These are phyloP conservation scores for Ilyonectria robusta DNA, from an alignment of 2,329 filamentous ascomycete genomes.

Conservation along the genomic window DNA sequence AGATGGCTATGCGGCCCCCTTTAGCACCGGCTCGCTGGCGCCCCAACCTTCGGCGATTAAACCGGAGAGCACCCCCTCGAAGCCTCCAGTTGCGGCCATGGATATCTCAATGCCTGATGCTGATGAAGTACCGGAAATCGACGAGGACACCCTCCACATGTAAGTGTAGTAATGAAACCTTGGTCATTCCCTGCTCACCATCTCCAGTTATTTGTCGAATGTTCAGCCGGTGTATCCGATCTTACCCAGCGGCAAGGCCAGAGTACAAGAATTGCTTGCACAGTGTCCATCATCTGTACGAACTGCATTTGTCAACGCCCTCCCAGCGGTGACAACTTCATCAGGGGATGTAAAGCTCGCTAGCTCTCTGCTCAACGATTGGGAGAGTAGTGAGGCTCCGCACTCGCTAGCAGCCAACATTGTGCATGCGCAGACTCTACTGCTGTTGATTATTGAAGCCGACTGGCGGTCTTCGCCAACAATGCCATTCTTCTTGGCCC, in stretches of 20 bases:
- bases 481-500: slow-evolving; percentile 68
- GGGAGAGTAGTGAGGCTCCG: slow-evolving; percentile 61
- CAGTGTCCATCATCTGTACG: slow-evolving; percentile 70
- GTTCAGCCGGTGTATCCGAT: slow-evolving; percentile 79
- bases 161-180: slow-evolving; percentile 46
- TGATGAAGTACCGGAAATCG: slow-evolving; percentile 54
- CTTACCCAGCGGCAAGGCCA: slow-evolving; percentile 69
- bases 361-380: slow-evolving; percentile 64
- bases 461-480: slow-evolving; percentile 67
- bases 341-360: slow-evolving; percentile 61
- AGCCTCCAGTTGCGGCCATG: slow-evolving; percentile 52
- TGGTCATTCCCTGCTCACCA: slow-evolving; percentile 27
- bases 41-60: slow-evolving; percentile 61
- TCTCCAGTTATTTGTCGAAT: slow-evolving; percentile 70
- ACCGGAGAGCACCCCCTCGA: slow-evolving; percentile 54
- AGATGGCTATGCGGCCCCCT: slow-evolving; percentile 50
- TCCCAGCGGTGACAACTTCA: slow-evolving; percentile 65
- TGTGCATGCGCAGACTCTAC: slow-evolving; percentile 76
- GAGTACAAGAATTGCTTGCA: slow-evolving; percentile 69
- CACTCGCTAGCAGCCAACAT: slow-evolving; percentile 61
- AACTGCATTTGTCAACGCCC: slow-evolving; percentile 75
- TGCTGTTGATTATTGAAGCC: slow-evolving; percentile 76
- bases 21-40: slow-evolving; percentile 60
- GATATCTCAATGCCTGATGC: slow-evolving; percentile 54
- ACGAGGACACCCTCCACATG: slow-evolving; percentile 63